Evolutionary conservation across 1,284 basidiomycete species (phyloP).

Genomic region (Tilletiaria anomala): DNA sequence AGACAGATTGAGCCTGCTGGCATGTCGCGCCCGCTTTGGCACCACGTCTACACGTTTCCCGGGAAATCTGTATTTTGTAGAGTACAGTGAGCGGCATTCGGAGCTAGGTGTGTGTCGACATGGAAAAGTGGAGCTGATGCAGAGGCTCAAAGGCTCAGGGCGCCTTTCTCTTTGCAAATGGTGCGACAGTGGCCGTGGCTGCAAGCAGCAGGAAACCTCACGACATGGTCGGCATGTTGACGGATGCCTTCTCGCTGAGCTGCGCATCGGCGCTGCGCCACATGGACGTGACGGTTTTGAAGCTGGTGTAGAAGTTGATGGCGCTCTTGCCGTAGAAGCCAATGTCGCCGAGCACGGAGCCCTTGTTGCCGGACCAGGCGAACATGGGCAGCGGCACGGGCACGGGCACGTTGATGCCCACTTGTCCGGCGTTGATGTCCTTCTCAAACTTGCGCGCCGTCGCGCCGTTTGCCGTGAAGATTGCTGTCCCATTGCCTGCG

Average conservation of each 20-base stretch:
- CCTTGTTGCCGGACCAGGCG: conserved; percentile 82
- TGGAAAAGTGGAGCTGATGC: too few relatives aligned
- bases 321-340: conserved; percentile 29
- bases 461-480: conserved; percentile 93
- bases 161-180: too few relatives aligned
- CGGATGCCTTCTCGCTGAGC: conserved; percentile 14
- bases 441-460: conserved; percentile 86
- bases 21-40: too few relatives aligned
- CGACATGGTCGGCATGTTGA: conserved; percentile 34
- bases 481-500: conserved; percentile 73
- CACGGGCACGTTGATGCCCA: conserved; percentile 70
- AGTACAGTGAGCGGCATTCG: too few relatives aligned
- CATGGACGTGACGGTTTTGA: conserved; percentile 21
- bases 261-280: conserved; percentile 23
- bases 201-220: too few relatives aligned
- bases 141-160: too few relatives aligned
- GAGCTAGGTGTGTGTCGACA: too few relatives aligned
- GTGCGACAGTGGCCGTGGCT: too few relatives aligned
- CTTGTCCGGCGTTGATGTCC: conserved; percentile 74
- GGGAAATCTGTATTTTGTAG: too few relatives aligned
- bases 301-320: conserved; percentile 27
- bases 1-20: too few relatives aligned
- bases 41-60: too few relatives aligned
- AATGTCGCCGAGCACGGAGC: conserved; percentile 57
- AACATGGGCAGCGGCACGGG: conserved; percentile 72